Base-by-base conservation (phyloP, 805 yeast genomes). In the Wickerhamiella lipophila region DNA sequence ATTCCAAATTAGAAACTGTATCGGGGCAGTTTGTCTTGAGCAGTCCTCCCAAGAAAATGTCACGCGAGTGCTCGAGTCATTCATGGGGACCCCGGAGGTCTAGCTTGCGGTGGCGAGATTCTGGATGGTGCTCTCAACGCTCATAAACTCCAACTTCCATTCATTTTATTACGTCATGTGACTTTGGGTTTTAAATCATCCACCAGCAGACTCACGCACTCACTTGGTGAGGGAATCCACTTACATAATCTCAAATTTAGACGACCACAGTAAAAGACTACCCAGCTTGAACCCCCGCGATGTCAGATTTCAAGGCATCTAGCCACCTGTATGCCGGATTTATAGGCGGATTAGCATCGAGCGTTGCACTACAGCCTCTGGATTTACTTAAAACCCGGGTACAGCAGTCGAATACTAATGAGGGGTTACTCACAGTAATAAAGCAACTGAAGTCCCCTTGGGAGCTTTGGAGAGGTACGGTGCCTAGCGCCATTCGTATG, bases 381-480 rank as follows among this genome's bases (percentile, higher is more conserved):
- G 97, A 89, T 63, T 70, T 89, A 42, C 66, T 89, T 42, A 89
- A 89, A 63, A 89, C 97, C 0, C 66, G 97, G 53, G 70, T 86
- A 7, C 97, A 86, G 66, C 89, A 82, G 59, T 36, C 56, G 5
- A 36, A 23, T 8, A 52, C 55, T n/a, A 53, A 52, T 16, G 44
- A 54, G 22, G 51, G 62, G 8, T 13, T 63, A n/a, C 32, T 54
- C 22, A 38, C 54, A 9, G 53, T 59, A 9, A 18, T 64, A 18
- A 53, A 50, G 53, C 60, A 48, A 26, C 36, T 57, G n/a, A 35
- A 32, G 12, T 46, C 55, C 1, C 50, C 60, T 3, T 15, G 61
- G 43, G 77, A 79, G 46, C 68, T 88, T 35, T 92, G 98, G 98
- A 73, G 95, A 49, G 98, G 98, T 0, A 89, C 95, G 0, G 58